Evolutionary conservation across 2,329 filamentous ascomycete genomes (phyloP).

Genomic region (Penicillium thymicola): DNA sequence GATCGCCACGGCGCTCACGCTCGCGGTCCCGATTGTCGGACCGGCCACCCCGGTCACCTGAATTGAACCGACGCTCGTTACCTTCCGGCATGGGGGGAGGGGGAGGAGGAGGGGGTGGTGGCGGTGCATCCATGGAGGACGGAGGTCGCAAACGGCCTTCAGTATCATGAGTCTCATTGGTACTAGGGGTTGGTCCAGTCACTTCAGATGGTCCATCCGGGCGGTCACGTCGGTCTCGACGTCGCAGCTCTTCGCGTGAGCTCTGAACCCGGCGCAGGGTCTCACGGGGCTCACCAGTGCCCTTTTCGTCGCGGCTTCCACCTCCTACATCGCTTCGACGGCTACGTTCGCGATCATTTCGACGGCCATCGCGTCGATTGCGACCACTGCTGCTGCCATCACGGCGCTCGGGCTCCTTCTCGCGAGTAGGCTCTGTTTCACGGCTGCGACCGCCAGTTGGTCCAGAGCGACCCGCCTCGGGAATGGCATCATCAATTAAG

Average conservation of each 20-base stretch:
- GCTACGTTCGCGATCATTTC: conserved; percentile 34
- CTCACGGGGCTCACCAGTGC: conserved; percentile 31
- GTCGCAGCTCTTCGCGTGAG: conserved; percentile 35
- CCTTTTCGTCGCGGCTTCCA: conserved; percentile 21
- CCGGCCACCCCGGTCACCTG: conserved; percentile 34
- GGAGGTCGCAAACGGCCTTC: conserved; percentile 36
- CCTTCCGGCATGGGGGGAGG: conserved; percentile 27
- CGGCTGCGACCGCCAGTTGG: conserved; percentile 25
- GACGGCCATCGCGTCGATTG: conserved; percentile 36
- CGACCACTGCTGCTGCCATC: conserved; percentile 26
- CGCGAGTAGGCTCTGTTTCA: conserved; percentile 26
- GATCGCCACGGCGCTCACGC: conserved; percentile 36
- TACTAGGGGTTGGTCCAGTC: conserved; percentile 11
- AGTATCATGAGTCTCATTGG: conserved; percentile 21
- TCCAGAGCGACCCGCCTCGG: conserved; percentile 34
- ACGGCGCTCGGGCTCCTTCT: conserved; percentile 31
- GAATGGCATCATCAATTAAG: conserved; percentile 32
- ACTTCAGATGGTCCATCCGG: conserved; percentile 29
- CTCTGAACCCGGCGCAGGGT: conserved; percentile 30
- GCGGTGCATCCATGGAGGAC: conserved; percentile 31
- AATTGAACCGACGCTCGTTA: conserved; percentile 34
- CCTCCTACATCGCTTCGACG: conserved; percentile 32
- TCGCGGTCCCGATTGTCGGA: conserved; percentile 30
- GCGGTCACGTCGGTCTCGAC: conserved; percentile 37
- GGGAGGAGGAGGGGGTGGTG: conserved; percentile 31